Base-by-base conservation (phyloP, 192 early-diverging fungal species). In the Coemansia sp. region DNA sequence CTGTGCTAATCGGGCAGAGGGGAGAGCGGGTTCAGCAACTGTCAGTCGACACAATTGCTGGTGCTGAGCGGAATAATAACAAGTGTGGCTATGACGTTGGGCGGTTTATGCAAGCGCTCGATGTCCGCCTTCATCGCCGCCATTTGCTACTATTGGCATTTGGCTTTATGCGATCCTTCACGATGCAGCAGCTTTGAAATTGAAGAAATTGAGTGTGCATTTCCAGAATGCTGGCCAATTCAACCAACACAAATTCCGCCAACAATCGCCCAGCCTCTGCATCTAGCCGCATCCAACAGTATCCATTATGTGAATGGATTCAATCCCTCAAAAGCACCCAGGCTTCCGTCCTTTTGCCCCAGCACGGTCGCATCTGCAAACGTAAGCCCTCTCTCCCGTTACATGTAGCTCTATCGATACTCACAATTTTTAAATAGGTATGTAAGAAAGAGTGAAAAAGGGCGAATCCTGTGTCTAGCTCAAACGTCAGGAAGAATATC, bases 371-470 rank as follows among this genome's bases (percentile, higher is more conserved):
- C 41, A 43, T 43, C 41, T 0, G 15, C 41, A 43, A 2, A 4
- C 41, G 41, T 43, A 11, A 43, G 4, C 41, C 41, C 41, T 43
- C 41, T 9, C 41, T n/a, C 41, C 4, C 41, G 10, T 43, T n/a
- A n/a, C 15, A 43, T 4, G 41, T 43, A 43, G 41, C 14, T 43
- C 14, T 43, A 4, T 43, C 15, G 41, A 43, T 43, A 43, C 41
- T 43, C 41, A 43, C 41, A 43, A 43, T 43, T 43, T 43, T 43
- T 43, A n/a, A 43, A 9, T 43, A 43, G 41, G 15, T 43, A 43
- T 43, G 41, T n/a, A n/a, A 43, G 41, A 43, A 43, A n/a, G 41
- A 43, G 41, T 43, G 15, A 43, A 43, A 43, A n/a, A n/a, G 41
- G 15, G 5, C 29, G 29, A 32, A 32, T 32, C 29, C 29, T 32